phyloP scores from a whole-genome alignment of 2,329 filamentous ascomycete genomes.

The Aspergillus persii region DNA sequence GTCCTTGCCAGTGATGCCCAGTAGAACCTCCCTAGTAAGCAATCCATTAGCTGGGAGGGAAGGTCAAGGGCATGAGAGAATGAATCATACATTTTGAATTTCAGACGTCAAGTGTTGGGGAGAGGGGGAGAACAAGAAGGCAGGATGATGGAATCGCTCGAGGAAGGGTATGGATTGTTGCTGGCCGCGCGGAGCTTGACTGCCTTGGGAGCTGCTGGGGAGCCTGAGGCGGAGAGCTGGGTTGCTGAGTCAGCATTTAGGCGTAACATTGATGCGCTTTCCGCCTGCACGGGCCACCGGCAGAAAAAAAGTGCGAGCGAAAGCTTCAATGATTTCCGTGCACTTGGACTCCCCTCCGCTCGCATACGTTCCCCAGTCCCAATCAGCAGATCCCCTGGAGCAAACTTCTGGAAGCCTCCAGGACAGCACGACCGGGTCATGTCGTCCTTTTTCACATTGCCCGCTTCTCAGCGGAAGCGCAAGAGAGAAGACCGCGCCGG shows the following conservation, averaged over 20 bases:
- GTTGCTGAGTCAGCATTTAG: constrained; percentile 34
- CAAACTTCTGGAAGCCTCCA: not conserved
- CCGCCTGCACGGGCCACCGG: constrained; percentile 30
- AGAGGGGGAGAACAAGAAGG: constrained; percentile 19
- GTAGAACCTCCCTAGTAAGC: constrained; percentile 80
- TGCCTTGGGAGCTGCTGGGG: constrained; percentile 35
- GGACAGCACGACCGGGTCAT: constrained; percentile 47
- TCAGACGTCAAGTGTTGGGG: constrained; percentile 12
- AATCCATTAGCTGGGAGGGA: constrained; percentile 17
- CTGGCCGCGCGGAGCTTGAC: constrained; percentile 41
- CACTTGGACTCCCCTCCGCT: not conserved
- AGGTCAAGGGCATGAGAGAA: not conserved
- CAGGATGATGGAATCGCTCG: constrained; percentile 22
- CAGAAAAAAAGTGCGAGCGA: constrained; percentile 36
- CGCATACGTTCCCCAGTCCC: not conserved
- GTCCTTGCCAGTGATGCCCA: constrained; percentile 98
- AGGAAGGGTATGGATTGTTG: constrained; percentile 21
- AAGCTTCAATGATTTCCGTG: constrained; percentile 1
- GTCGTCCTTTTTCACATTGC: constrained; percentile 95
- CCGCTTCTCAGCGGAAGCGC: constrained; percentile 83
- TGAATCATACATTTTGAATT: constrained; percentile 29
- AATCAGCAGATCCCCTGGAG: not conserved
- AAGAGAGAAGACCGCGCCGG: constrained; percentile 62
- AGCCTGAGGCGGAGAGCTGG: constrained; percentile 30
- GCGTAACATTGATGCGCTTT: constrained; percentile 29